Percentiles rank a stretch among this genome's conserved stretches.
Conservation (phyloP, 2,329 filamentous ascomycete species). For the Exutisphaerella laricina region DNA sequence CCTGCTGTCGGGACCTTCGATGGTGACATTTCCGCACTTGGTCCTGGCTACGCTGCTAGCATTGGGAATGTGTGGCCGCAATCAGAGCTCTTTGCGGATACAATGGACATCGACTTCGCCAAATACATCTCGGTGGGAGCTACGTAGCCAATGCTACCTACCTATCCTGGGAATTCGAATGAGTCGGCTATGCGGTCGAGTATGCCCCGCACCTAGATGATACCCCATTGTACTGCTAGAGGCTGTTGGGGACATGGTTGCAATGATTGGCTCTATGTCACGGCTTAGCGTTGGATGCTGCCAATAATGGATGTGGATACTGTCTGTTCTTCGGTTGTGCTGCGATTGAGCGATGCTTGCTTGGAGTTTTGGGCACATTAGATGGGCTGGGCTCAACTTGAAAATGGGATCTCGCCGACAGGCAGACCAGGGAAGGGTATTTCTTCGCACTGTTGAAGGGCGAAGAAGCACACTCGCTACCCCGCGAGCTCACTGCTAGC, state of each 20-base stretch:
- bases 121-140: slow-evolving; percentile 27
- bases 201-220: slow-evolving; percentile 3
- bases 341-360: slow-evolving; percentile 5
- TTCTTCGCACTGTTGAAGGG: not conserved
- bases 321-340: not conserved
- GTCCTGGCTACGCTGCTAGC: slow-evolving; percentile 1
- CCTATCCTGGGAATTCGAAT: too few relatives aligned
- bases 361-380: not conserved
- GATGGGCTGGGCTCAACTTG: not conserved
- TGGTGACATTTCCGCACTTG: slow-evolving; percentile 1
- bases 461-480: not conserved
- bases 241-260: too few relatives aligned
- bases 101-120: slow-evolving; percentile 30
- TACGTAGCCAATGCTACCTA: too few relatives aligned
- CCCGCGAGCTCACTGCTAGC: too few relatives aligned
- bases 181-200: not conserved
- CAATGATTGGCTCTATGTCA: too few relatives aligned
- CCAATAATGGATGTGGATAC: slow-evolving; percentile 1
- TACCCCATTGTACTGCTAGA: slow-evolving; percentile 3
- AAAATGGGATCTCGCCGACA: not conserved
- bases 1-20: slow-evolving; percentile 12
- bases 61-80: not conserved
- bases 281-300: too few relatives aligned
- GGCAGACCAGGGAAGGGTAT: not conserved
- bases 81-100: too few relatives aligned